A percentile compares a stretch with the other conserved stretches of the same genome.
phyloP scores from a whole-genome alignment of 2,329 filamentous ascomycete genomes.

The Hypoxylon sp. region DNA sequence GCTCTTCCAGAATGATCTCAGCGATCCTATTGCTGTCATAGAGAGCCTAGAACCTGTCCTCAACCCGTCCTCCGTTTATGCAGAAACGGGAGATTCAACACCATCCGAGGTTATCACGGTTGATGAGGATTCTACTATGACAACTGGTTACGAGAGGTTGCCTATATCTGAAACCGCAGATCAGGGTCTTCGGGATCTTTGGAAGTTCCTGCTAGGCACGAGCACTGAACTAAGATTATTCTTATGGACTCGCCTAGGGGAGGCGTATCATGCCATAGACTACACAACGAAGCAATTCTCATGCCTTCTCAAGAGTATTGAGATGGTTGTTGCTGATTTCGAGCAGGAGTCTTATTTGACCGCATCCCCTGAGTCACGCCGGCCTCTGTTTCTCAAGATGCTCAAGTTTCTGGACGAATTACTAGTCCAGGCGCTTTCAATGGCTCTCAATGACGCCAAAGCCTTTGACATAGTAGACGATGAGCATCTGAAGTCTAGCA shows the following conservation, averaged over 20 bases:
- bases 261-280: constrained; percentile 87
- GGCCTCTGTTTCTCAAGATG: constrained; percentile 79
- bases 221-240: constrained; percentile 87
- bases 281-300: constrained; percentile 91
- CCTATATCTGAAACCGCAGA: constrained; percentile 68
- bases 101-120: constrained; percentile 42
- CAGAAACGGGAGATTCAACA: constrained; percentile 47
- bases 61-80: constrained; percentile 75
- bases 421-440: constrained; percentile 77
- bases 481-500: constrained; percentile 79
- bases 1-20: constrained; percentile 86
- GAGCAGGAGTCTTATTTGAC: constrained; percentile 74
- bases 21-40: constrained; percentile 86
- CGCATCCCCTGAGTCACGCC: constrained; percentile 74
- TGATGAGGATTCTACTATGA: constrained; percentile 35
- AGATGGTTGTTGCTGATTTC: constrained; percentile 79
- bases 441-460: constrained; percentile 75
- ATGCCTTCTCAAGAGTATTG: constrained; percentile 87
- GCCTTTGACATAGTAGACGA: constrained; percentile 89
- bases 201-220: constrained; percentile 85
- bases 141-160: constrained; percentile 46
- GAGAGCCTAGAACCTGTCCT: constrained; percentile 93
- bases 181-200: constrained; percentile 79
- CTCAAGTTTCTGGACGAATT: constrained; percentile 85
- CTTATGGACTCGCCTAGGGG: constrained; percentile 90